These are phyloP conservation scores for Physaria fendleri DNA, from an alignment of 345 rosid species.

Conservation along the genomic window DNA sequence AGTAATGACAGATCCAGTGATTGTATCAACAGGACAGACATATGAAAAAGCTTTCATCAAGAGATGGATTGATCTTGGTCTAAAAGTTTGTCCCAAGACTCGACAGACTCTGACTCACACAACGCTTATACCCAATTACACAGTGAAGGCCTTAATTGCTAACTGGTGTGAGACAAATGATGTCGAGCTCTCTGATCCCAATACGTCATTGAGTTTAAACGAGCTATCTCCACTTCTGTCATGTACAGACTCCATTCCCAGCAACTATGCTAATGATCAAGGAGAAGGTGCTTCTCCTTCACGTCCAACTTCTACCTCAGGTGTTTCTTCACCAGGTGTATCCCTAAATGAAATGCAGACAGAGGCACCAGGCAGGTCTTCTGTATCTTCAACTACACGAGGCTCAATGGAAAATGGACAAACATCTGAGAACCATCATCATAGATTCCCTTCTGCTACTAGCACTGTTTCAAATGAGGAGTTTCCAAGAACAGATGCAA, in stretches of 20 bases:
- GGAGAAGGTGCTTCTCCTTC: conserved; percentile 49
- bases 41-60: conserved; percentile 84
- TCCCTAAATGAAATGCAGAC: conserved; percentile 41
- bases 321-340: conserved; percentile 41
- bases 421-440: conserved; percentile 39
- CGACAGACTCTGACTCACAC: conserved; percentile 69
- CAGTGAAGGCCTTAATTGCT: conserved; percentile 86
- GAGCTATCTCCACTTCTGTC: conserved; percentile 51
- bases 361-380: conserved; percentile 40
- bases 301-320: conserved; percentile 57
- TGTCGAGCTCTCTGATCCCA: conserved; percentile 79
- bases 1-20: conserved; percentile 97
- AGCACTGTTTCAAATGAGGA: conserved; percentile 41
- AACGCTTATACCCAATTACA: conserved; percentile 88
- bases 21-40: conserved; percentile 92
- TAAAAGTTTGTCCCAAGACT: conserved; percentile 94
- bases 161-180: conserved; percentile 92
- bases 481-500: conserved; percentile 49
- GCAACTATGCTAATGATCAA: conserved; percentile 30
- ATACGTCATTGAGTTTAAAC: conserved; percentile 44
- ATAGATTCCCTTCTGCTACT: conserved; percentile 57
- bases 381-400: conserved; percentile 46
- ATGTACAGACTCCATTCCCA: conserved; percentile 43
- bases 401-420: conserved; percentile 44
- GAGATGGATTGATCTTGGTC: conserved; percentile 90